Percentiles rank a stretch among this genome's conserved stretches.
phyloP scores from a whole-genome alignment of 176 grass and related monocot genomes.

The Hyparrhenia diplandra region DNA sequence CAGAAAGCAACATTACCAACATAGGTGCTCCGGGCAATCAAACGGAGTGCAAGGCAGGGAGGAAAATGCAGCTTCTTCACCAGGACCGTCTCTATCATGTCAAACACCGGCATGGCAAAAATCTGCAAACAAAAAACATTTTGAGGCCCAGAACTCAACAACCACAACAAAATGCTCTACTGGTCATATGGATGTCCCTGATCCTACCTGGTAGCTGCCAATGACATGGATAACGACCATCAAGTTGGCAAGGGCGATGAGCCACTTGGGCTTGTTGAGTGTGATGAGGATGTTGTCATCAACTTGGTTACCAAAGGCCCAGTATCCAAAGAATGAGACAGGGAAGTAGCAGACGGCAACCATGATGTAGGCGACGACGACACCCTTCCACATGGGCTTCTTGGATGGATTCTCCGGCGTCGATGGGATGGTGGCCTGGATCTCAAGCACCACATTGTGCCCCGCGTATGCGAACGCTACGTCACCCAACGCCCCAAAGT shows the following conservation, averaged over 20 bases:
- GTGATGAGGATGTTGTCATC: conserved; percentile 66
- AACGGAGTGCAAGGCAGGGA: neutral
- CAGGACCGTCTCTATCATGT: conserved; percentile 5
- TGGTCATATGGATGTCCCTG: neutral
- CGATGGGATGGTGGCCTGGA: conserved; percentile 89
- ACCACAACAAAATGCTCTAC: neutral
- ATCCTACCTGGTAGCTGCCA: conserved; percentile 20
- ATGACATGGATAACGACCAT: conserved; percentile 96
- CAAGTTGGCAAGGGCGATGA: conserved; percentile 86
- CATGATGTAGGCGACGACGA: conserved; percentile 70
- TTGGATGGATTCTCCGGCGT: conserved; percentile 80
- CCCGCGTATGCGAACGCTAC: conserved; percentile 79
- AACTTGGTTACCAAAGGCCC: conserved; percentile 59
- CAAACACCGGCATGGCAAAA: conserved; percentile 7
- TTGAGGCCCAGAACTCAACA: too few species aligned
- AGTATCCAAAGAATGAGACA: conserved; percentile 73
- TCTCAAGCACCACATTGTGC: conserved; percentile 92
- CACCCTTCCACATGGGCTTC: conserved; percentile 95
- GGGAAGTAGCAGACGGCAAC: conserved; percentile 95
- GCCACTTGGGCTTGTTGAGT: conserved; percentile 60
- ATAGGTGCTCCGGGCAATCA: conserved; percentile 3
- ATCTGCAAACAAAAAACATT: conserved; percentile 26
- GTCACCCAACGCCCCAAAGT: conserved; percentile 57
- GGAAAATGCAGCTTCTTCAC: neutral
- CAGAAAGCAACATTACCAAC: neutral